Conservation (phyloP, 2,329 filamentous ascomycete genomes). For the Fusarium sp. region DNA sequence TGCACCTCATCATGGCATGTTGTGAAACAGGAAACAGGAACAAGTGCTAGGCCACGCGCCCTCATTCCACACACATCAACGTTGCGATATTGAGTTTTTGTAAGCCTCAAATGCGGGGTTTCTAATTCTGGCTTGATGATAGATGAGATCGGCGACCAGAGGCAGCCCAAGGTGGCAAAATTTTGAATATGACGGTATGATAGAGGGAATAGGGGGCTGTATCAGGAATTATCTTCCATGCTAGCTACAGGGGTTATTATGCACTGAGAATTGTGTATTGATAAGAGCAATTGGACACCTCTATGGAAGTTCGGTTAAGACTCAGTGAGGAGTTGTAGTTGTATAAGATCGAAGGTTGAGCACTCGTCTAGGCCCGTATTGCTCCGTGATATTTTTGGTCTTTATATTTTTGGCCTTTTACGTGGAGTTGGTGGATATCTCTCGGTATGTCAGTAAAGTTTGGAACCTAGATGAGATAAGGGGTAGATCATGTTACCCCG, state of each 20-base stretch:
- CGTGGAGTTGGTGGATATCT: neutral
- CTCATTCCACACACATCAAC: neutral
- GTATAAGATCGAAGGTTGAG: too few species aligned
- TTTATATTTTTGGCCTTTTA: constrained; percentile 6
- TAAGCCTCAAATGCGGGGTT: constrained; percentile 13
- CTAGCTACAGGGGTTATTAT: constrained; percentile 4
- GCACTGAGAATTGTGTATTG: neutral
- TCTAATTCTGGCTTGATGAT: constrained; percentile 5
- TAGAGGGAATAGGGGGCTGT: constrained; percentile 26
- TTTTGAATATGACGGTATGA: constrained; percentile 10
- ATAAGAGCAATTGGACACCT: neutral
- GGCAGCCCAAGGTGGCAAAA: constrained; percentile 16
- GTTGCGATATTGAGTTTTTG: neutral
- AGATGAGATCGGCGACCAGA: constrained; percentile 24
- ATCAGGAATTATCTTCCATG: constrained; percentile 5
- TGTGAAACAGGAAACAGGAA: constrained; percentile 15
- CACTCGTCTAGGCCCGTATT: constrained; percentile 1
- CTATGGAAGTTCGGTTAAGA: too few species aligned
- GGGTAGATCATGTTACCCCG: constrained; percentile 27
- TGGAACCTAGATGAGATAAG: constrained; percentile 19
- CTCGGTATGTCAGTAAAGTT: neutral
- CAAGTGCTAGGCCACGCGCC: neutral
- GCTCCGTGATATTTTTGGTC: neutral
- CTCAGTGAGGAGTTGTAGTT: neutral
- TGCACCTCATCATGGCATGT: neutral